Conservation (phyloP, 2,329 filamentous ascomycete genomes). For the Fusarium agapanthi region DNA sequence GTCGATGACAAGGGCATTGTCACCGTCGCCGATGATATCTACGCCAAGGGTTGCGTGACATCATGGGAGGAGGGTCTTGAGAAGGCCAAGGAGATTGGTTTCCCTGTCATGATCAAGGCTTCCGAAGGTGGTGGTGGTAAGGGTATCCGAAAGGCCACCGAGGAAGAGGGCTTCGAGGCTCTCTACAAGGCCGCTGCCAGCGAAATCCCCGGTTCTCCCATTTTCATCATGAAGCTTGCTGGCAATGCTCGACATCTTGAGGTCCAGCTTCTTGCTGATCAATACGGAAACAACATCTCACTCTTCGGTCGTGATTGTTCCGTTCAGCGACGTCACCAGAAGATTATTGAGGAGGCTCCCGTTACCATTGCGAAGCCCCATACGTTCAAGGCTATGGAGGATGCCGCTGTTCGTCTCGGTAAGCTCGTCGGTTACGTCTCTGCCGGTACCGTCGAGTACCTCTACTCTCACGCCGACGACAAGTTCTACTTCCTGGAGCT, state of each 20-base stretch:
- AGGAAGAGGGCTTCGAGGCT: slow-evolving; percentile 82
- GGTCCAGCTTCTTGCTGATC: slow-evolving; percentile 95
- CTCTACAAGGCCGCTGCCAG: slow-evolving; percentile 96
- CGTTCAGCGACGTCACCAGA: slow-evolving; percentile 97
- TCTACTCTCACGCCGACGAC: slow-evolving; percentile 97
- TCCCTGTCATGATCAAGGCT: slow-evolving; percentile 99
- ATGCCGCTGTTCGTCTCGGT: slow-evolving; percentile 92
- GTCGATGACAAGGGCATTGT: slow-evolving; percentile 88
- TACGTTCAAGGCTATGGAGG: slow-evolving; percentile 97
- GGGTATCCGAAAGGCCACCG: slow-evolving; percentile 94
- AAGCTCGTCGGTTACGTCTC: slow-evolving; percentile 97
- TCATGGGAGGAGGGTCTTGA: slow-evolving; percentile 89
- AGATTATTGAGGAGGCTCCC: slow-evolving; percentile 99
- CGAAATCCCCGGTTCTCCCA: slow-evolving; percentile 97
- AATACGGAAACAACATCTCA: slow-evolving; percentile 99
- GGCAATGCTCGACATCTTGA: slow-evolving; percentile 96
- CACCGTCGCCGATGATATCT: slow-evolving; percentile 85
- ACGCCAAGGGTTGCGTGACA: slow-evolving; percentile 89
- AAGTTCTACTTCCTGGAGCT: slow-evolving; percentile 99
- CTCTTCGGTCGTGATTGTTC: slow-evolving; percentile 99
- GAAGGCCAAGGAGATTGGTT: slow-evolving; percentile 90
- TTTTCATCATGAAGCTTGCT: slow-evolving; percentile 99
- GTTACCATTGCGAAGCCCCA: slow-evolving; percentile 91
- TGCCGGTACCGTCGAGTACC: slow-evolving; percentile 97
- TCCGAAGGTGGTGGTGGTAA: slow-evolving; percentile 99